These are phyloP conservation scores for Prunella vulgaris DNA, from an alignment of 257 asterid species.

Conservation along the genomic window DNA sequence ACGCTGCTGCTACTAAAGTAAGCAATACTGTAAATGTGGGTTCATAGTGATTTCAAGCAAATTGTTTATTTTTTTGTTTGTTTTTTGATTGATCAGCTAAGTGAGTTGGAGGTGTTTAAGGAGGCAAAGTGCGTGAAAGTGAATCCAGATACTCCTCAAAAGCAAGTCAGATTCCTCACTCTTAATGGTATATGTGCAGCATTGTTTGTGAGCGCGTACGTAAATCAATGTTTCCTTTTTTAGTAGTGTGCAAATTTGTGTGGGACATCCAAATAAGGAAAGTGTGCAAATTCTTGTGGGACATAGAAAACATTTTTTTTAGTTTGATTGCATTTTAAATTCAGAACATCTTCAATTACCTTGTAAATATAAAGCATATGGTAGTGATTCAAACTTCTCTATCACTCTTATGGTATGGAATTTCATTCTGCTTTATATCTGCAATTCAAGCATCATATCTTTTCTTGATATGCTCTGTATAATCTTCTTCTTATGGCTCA, in stretches of 20 bases:
- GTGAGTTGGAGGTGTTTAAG: conserved; percentile 69
- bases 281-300: too few relatives aligned
- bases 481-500: not conserved
- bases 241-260: too few relatives aligned
- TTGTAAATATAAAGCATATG: not conserved
- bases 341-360: not conserved
- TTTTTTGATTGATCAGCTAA: conserved; percentile 34
- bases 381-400: not conserved
- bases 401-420: not conserved
- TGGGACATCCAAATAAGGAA: too few relatives aligned
- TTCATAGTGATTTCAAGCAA: not conserved
- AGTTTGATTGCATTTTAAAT: not conserved
- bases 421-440: not conserved
- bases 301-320: too few relatives aligned
- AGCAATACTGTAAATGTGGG: not conserved
- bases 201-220: too few relatives aligned
- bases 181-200: conserved; percentile 64
- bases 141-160: conserved; percentile 94
- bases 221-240: too few relatives aligned
- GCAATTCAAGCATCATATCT: not conserved
- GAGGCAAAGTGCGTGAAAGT: conserved; percentile 81
- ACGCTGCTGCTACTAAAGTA: conserved; percentile 65
- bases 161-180: conserved; percentile 87
- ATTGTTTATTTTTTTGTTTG: not conserved
- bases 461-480: not conserved